Base-by-base conservation (phyloP, 2,329 filamentous ascomycete species). In the Botrytis elliptica region DNA sequence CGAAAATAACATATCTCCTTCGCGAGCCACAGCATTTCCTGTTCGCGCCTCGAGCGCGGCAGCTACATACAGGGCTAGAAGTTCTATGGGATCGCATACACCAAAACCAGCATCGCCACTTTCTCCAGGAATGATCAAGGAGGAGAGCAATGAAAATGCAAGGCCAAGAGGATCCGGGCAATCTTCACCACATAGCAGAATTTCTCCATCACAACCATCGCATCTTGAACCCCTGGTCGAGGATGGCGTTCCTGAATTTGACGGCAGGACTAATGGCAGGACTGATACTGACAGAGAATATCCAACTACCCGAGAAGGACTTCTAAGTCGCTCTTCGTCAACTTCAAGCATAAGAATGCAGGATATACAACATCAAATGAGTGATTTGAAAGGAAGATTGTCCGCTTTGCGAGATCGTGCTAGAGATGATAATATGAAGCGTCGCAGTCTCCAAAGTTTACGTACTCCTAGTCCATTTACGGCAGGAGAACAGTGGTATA, bases 361-460 rank as follows among this genome's bases (percentile, higher is more conserved):
- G 38, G 88, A 90, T 79, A 83, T 93, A 62, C 87, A 88, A 49
- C 87, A 90, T 77, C 90, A 93, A 81, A 90, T 93, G 88, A 87
- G 89, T 71, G 90, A 89, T 74, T 82, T 93, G 55, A 90, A 90
- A 78, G 89, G 89, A 74, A 89, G 90, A 74, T 90, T 93, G 55
- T 91, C 90, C 8, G 88, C 85, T n/a, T 81, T 93, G 55, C 89
- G 89, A 78, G 87, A 90, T 75, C 87, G 88, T 74, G 88, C 89
- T 16, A 86, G 89, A 70, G 89, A 91, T 77, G 91, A 93, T 76
- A 88, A 85, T 72, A 82, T 92, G 77, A 86, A 87, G 74, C 85
- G 91, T 72, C 86, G 87, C 70, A 92, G 90, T 80, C 81, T 90
- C 68, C 87, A 90, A 76, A 90, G 85, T 77, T 80, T 91, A 74